Percentiles rank a stretch among this genome's conserved stretches.
phyloP scores from a whole-genome alignment of 1,284 basidiomycete species.

The Inonotus obliquus region DNA sequence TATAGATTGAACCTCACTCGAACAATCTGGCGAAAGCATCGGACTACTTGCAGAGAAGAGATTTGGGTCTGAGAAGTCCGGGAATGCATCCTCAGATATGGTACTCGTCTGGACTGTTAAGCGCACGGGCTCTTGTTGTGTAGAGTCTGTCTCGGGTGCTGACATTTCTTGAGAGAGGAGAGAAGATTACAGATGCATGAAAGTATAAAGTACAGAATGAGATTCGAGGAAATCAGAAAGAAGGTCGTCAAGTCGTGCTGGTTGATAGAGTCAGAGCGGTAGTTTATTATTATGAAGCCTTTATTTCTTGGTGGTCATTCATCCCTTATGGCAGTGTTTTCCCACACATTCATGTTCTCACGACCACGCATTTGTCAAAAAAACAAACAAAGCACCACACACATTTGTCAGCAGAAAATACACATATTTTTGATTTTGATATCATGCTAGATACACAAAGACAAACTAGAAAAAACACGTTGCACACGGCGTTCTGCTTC shows the following conservation, averaged over 20 bases:
- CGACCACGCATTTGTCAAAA: not conserved
- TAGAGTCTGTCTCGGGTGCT: not conserved
- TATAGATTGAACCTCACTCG: not conserved
- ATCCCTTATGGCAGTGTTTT: not conserved
- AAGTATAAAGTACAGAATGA: slow-evolving; percentile 9
- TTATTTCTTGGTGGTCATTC: not conserved
- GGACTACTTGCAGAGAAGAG: slow-evolving; percentile 11
- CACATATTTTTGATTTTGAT: not conserved
- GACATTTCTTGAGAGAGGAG: not conserved
- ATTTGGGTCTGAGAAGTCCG: slow-evolving; percentile 19
- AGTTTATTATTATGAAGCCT: not conserved
- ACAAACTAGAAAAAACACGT: not conserved
- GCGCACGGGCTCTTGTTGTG: slow-evolving; percentile 5
- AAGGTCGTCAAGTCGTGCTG: slow-evolving; percentile 10
- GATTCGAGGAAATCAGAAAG: not conserved
- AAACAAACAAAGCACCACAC: not conserved
- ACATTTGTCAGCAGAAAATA: no score
- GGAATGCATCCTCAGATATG: slow-evolving; percentile 14
- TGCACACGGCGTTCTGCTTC: not conserved
- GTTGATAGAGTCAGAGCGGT: not conserved
- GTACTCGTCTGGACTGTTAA: slow-evolving; percentile 9
- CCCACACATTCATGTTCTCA: not conserved
- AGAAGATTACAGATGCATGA: slow-evolving; percentile 8
- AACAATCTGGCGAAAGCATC: not conserved
- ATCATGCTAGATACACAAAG: not conserved